Evolutionary conservation across 371 early-diverging fungal genomes (phyloP), one percentile per base, ranked within the genome.

Genomic region (Conidiobolus incongruus): DNA sequence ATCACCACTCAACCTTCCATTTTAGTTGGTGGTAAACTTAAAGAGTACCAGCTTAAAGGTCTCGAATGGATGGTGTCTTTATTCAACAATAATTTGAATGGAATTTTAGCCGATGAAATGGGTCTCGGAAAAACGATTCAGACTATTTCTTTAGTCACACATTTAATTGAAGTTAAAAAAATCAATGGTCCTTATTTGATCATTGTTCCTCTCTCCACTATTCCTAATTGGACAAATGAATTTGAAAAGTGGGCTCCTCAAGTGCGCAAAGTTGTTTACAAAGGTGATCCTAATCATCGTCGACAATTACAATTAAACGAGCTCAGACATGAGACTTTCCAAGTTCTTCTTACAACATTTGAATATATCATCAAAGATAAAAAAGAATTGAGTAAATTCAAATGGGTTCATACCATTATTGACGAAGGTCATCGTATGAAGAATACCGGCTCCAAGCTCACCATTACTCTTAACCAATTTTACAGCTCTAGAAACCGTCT

Each of bases 391-490:
- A 62, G 68, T 47, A 81, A 81, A 54, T 70, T 91, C 53, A 80
- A 85, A 52, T 99, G 92, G 91, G 63, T 84, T 19, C 80, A 95
- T 56, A 75, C 85, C 62, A 89, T 99, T 49, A 84, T 98, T 50
- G 98, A 99, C 57, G 99, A 99, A 62, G 98, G 97, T 23, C 98
- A 99, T 55, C 81, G 98, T 53, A 81, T 99, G 76, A 99, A 99
- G 65, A 98, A 97, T 54, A 61, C 77, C 38, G 67, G 85, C 33
- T 83, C 88, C 12, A 92, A 90, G 54, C 67, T 95, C 38, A 75
- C 87, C 13, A 51, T 59, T 13, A 81, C 80, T 17, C 58, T 99
- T 45, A 78, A 80, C 35, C 78, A 81, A 49, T 74, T 70, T 56
- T 89, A 97, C 55, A 62, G 65, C 21, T 73, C 81, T 5, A 70